A percentile compares a stretch with the other conserved stretches of the same genome.
phyloP scores from a whole-genome alignment of 768 basidiomycete species.

The Rickenella mellea region DNA sequence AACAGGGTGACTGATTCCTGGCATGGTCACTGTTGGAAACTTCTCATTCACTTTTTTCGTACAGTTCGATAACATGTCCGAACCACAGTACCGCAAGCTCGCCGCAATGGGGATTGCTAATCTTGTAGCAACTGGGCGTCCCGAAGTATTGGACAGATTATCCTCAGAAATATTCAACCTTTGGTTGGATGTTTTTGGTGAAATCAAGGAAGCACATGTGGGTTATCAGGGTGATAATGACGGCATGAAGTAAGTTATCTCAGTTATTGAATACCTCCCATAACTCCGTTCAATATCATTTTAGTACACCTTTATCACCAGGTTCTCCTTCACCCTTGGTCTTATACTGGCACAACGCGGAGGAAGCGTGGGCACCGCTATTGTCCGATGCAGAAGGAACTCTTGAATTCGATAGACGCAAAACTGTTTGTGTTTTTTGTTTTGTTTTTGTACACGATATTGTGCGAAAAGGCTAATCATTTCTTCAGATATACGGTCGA shows the following conservation, averaged over 20 bases:
- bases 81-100: constrained; percentile 76
- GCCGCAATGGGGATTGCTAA: constrained; percentile 73
- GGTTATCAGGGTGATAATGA: constrained; percentile 17
- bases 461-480: constrained; percentile 5
- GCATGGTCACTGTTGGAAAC: neutral
- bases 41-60: constrained; percentile 2
- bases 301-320: constrained; percentile 11
- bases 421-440: constrained; percentile 38
- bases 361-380: constrained; percentile 33
- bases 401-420: constrained; percentile 67
- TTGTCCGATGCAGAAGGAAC: constrained; percentile 65
- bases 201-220: constrained; percentile 63
- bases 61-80: constrained; percentile 88
- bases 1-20: constrained; percentile 46
- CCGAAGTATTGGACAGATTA: constrained; percentile 63
- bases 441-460: constrained; percentile 1
- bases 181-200: constrained; percentile 85
- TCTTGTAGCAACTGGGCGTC: constrained; percentile 65
- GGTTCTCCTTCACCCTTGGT: constrained; percentile 35
- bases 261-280: neutral
- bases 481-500: constrained; percentile 49
- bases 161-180: constrained; percentile 73
- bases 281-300: constrained; percentile 5
- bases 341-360: constrained; percentile 64
- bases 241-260: neutral